Evolutionary conservation across 768 basidiomycete species (phyloP), one percentile per base, ranked within the genome.

Genomic region (Auricularia heimuer): DNA sequence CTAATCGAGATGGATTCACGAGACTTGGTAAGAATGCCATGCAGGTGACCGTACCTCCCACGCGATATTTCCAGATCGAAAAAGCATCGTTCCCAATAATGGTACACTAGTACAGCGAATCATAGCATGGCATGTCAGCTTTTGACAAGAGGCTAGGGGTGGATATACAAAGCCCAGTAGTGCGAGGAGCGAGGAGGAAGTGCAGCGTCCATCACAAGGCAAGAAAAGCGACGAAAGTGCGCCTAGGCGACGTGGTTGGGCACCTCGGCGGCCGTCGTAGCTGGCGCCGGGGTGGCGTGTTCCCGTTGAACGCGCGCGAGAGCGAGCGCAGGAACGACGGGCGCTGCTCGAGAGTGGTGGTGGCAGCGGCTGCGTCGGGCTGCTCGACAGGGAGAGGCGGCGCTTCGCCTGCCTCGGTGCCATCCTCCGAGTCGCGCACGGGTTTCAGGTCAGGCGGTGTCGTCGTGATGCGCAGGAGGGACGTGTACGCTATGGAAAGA

Each of bases 381-480:
- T 16, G 11, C 11, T 10, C 47, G 14, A 16, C 10, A 10, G 39
- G 39, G 39, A 8, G 39, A 7, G 39, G 39, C 39, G 39, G 8
- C 8, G 39, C 39, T 2, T 42, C 39, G 39, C 39, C 39, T 7
- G 11, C 54, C 29, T 54, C 36, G 3, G 54, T 51, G 54, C 39
- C 60, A 16, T 65, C 60, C 24, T 58, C 58, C n/a, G 56, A 58
- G 39, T 58, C 58, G 21, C 58, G 21, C 39, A 65, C 33, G 42
- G 65, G 62, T 3, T 66, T 66, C 11, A 54, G 16, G 33, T 67
- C 64, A 18, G 87, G 86, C 3, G 86, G 82, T 4, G 79, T 77
- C 1, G 89, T 89, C 3, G 92, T 91, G 62, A 96, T 86, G 51
- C 93, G 82, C 29, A 96, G 76, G 42, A 95, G 80, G 0, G 93